Evolutionary conservation across 352 stramenopile genomes (phyloP).

Genomic region (Phytophthora podocarpi): DNA sequence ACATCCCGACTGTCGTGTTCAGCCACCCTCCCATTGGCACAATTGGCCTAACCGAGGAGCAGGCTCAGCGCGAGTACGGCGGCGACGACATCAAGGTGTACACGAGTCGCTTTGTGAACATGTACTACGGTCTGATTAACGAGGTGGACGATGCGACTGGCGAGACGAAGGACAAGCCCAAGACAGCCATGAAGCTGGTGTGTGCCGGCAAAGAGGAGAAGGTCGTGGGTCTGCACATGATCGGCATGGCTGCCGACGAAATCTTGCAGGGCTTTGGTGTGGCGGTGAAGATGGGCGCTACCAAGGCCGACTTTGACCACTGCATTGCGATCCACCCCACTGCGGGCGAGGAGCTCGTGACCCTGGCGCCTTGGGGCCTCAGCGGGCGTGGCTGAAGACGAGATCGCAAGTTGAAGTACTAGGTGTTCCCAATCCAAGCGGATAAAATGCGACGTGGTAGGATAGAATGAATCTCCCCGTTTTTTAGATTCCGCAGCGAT

Average conservation of each 20-base stretch:
- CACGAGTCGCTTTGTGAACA: slow-evolving; percentile 94
- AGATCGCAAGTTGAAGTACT: slow-evolving; percentile 11
- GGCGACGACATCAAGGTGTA: slow-evolving; percentile 94
- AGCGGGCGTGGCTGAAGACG: slow-evolving; percentile 30
- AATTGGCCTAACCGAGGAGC: slow-evolving; percentile 91
- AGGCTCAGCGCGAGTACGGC: slow-evolving; percentile 90
- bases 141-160: slow-evolving; percentile 43
- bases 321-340: slow-evolving; percentile 97
- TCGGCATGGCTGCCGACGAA: slow-evolving; percentile 95
- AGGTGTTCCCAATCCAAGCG: slow-evolving; percentile 1
- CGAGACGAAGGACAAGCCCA: slow-evolving; percentile 81
- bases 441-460: slow-evolving; percentile 13
- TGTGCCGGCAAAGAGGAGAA: slow-evolving; percentile 87
- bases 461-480: slow-evolving; percentile 2
- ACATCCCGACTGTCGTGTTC: slow-evolving; percentile 96
- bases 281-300: slow-evolving; percentile 98
- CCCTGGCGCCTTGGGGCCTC: slow-evolving; percentile 86
- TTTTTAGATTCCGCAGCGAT: slow-evolving; percentile 21
- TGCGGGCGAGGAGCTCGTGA: slow-evolving; percentile 97
- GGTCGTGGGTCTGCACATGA: slow-evolving; percentile 97
- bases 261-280: slow-evolving; percentile 99
- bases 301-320: slow-evolving; percentile 97
- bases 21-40: slow-evolving; percentile 96
- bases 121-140: slow-evolving; percentile 94
- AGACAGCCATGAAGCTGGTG: slow-evolving; percentile 96